phyloP scores from a whole-genome alignment of 2,329 filamentous ascomycete species.

The Pseudogymnoascus sp. region DNA sequence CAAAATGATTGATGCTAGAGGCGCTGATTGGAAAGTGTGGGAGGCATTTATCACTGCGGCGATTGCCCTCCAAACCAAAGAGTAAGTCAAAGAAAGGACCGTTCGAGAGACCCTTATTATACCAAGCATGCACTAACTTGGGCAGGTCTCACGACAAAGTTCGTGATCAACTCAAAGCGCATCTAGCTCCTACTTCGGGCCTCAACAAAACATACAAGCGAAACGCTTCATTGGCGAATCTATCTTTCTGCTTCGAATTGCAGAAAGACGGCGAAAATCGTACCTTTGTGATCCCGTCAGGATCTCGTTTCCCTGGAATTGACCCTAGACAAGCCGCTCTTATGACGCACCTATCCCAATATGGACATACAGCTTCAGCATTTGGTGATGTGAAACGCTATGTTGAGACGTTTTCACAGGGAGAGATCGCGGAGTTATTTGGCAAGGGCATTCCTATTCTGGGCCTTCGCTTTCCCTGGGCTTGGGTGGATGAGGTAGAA shows the following conservation, averaged over 20 bases:
- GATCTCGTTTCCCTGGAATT: background rate
- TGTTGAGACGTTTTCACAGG: conserved; percentile 16
- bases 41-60: conserved; percentile 25
- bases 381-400: conserved; percentile 27
- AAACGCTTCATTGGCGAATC: conserved; percentile 27
- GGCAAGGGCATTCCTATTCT: background rate
- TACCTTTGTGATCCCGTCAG: background rate
- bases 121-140: background rate
- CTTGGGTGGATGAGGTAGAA: background rate
- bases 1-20: conserved; percentile 23
- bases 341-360: conserved; percentile 24
- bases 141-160: conserved; percentile 16
- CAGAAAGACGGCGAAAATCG: background rate
- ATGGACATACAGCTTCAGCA: conserved; percentile 25
- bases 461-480: background rate
- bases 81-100: conserved; percentile 19
- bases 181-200: conserved; percentile 24
- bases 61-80: conserved; percentile 16
- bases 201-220: conserved; percentile 29
- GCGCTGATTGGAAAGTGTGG: conserved; percentile 30
- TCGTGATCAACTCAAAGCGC: conserved; percentile 24
- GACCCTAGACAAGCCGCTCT: conserved; percentile 15
- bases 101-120: conserved; percentile 12
- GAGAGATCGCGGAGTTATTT: background rate
- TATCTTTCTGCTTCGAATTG: background rate